Evolutionary conservation across 2,329 filamentous ascomycete genomes (phyloP).

Genomic region (Stagonosporopsis vannaccii): DNA sequence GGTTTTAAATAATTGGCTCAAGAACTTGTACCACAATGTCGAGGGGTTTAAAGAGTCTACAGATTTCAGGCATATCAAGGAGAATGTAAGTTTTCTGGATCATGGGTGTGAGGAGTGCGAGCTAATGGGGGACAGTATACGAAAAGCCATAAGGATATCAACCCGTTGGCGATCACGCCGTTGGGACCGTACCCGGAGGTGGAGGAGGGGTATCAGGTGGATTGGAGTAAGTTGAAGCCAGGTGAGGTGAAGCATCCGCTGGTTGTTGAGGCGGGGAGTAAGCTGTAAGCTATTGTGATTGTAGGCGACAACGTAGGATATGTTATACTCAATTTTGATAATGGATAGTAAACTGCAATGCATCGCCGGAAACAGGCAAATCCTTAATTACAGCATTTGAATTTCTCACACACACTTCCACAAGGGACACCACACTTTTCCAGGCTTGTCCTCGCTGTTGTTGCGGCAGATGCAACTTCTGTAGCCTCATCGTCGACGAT

Average conservation of each 20-base stretch:
- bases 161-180: constrained; percentile 68
- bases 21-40: constrained; percentile 65
- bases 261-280: constrained; percentile 41
- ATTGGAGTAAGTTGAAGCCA: constrained; percentile 57
- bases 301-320: background rate
- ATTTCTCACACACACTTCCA: constrained; percentile 58
- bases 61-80: constrained; percentile 72
- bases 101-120: background rate
- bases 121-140: constrained; percentile 53
- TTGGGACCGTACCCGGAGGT: constrained; percentile 67
- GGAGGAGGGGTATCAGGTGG: constrained; percentile 59
- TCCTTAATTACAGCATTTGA: constrained; percentile 54
- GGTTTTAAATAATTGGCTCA: constrained; percentile 67
- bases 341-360: background rate
- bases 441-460: constrained; percentile 33
- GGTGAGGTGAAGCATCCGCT: constrained; percentile 57
- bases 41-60: constrained; percentile 65
- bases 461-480: constrained; percentile 8
- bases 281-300: constrained; percentile 23
- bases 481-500: constrained; percentile 4
- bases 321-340: background rate
- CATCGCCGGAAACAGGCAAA: background rate
- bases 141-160: constrained; percentile 67
- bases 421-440: constrained; percentile 62
- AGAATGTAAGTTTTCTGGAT: constrained; percentile 56